phyloP scores from a whole-genome alignment of 805 yeast genomes.

The Lipomyces spencermartinsiae region DNA sequence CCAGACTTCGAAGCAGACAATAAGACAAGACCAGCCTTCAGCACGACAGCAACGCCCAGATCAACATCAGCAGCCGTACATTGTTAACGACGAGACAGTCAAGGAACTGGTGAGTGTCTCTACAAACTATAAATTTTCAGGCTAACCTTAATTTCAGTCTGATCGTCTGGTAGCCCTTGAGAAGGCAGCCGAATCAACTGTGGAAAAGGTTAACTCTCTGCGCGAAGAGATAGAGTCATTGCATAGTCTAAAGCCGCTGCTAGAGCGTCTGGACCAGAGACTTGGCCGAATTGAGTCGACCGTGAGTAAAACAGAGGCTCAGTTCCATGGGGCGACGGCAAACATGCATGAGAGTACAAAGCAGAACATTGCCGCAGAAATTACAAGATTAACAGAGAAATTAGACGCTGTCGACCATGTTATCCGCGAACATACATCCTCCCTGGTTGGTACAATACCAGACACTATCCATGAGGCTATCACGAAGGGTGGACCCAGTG shows the following conservation, averaged over 20 bases:
- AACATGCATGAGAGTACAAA: slow-evolving; percentile 36
- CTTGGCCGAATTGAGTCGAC: slow-evolving; percentile 33
- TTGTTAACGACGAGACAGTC: not conserved
- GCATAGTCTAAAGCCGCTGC: slow-evolving; percentile 26
- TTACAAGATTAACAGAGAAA: slow-evolving; percentile 28
- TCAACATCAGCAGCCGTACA: slow-evolving; percentile 14
- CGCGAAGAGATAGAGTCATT: slow-evolving; percentile 36
- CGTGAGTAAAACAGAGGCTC: slow-evolving; percentile 33
- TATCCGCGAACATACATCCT: slow-evolving; percentile 43
- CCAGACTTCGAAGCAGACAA: not conserved
- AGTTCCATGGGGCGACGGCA: slow-evolving; percentile 37
- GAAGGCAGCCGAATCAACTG: slow-evolving; percentile 9
- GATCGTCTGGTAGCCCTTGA: slow-evolving; percentile 17
- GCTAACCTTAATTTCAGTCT: slow-evolving; percentile 7
- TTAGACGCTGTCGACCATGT: slow-evolving; percentile 33
- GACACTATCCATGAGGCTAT: slow-evolving; percentile 41
- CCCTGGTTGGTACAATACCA: slow-evolving; percentile 40
- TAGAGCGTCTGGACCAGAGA: slow-evolving; percentile 35
- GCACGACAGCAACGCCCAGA: not conserved
- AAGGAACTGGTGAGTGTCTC: slow-evolving; percentile 17
- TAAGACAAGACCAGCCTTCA: not conserved
- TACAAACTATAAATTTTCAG: not conserved
- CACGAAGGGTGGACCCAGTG: slow-evolving; percentile 41
- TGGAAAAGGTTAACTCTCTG: slow-evolving; percentile 13
- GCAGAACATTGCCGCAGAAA: slow-evolving; percentile 35